Evolutionary conservation across 176 grass and related monocot genomes (phyloP).

Genomic region (Carex pumila): DNA sequence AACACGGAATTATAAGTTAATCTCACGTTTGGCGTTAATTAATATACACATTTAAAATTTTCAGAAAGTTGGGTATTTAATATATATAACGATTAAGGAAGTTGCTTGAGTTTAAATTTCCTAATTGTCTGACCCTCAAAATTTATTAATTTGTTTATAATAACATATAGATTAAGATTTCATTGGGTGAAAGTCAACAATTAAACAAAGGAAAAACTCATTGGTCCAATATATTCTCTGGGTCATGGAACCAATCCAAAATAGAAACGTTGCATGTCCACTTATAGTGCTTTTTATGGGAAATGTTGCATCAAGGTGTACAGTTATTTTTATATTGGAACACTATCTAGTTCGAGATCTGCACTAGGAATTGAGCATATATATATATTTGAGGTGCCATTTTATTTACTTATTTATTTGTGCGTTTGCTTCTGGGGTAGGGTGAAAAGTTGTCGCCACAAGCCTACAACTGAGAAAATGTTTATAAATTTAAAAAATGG

Average conservation of each 20-base stretch:
- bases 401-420: not conserved
- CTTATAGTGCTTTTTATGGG: not conserved
- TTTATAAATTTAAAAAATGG: not conserved
- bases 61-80: not conserved
- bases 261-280: conserved; percentile 5
- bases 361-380: not conserved
- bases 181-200: not conserved
- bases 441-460: not conserved
- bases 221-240: conserved; percentile 9
- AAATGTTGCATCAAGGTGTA: not conserved
- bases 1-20: not conserved
- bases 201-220: not conserved
- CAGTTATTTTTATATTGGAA: not conserved
- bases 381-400: not conserved
- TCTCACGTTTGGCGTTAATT: not conserved
- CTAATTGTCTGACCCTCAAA: not conserved
- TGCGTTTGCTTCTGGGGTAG: not conserved
- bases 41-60: not conserved
- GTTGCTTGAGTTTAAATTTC: not conserved
- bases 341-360: conserved; percentile 11
- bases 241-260: conserved; percentile 4
- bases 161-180: not conserved
- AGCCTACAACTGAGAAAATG: not conserved
- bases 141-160: not conserved
- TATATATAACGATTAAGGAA: not conserved